phyloP scores from a whole-genome alignment of 2,329 filamentous ascomycete species.

The Byssochlamys sp. region DNA sequence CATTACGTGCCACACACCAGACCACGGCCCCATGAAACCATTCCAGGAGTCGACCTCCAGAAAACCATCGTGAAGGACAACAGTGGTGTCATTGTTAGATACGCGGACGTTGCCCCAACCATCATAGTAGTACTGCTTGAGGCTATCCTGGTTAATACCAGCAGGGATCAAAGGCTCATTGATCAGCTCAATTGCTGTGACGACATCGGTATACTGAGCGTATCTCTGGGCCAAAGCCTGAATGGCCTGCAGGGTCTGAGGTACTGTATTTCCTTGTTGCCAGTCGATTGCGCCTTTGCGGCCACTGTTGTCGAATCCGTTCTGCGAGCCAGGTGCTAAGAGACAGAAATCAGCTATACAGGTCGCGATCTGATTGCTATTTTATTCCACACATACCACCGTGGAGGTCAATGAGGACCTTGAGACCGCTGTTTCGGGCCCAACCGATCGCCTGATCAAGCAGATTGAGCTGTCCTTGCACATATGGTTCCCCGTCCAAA shows the following conservation, averaged over 20 bases:
- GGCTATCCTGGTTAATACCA: conserved; percentile 33
- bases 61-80: conserved; percentile 48
- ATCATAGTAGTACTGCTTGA: conserved; percentile 48
- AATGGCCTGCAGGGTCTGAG: conserved; percentile 44
- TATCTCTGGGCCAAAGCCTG: conserved; percentile 51
- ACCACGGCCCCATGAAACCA: conserved; percentile 45
- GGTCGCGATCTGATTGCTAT: neutral
- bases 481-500: conserved; percentile 48
- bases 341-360: neutral
- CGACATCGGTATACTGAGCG: conserved; percentile 47
- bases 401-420: conserved; percentile 60
- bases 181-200: conserved; percentile 42
- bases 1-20: conserved; percentile 41
- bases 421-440: conserved; percentile 49
- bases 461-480: conserved; percentile 51
- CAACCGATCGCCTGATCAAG: conserved; percentile 51
- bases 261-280: conserved; percentile 27
- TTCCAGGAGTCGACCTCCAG: conserved; percentile 48
- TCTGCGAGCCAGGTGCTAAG: conserved; percentile 51
- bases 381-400: conserved; percentile 41
- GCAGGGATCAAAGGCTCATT: conserved; percentile 34
- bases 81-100: conserved; percentile 35
- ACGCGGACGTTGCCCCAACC: conserved; percentile 40
- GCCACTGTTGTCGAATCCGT: conserved; percentile 60
- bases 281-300: conserved; percentile 31